Conservation (phyloP, 2,329 filamentous ascomycete species). For the Camillea tinctor region DNA sequence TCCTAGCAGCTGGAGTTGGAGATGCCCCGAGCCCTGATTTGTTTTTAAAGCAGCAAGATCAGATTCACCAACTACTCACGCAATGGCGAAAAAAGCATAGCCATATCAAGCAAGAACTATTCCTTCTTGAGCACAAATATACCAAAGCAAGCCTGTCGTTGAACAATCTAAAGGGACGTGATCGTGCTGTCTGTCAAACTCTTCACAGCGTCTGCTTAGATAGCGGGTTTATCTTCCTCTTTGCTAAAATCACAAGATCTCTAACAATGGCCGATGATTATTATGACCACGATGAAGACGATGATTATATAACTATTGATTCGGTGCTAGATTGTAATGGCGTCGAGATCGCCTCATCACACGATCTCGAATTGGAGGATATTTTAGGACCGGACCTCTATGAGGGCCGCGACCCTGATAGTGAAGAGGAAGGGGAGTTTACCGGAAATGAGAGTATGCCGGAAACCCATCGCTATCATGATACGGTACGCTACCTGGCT, state of each 20-base stretch:
- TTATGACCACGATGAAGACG: neutral
- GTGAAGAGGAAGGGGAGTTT: slow-evolving; percentile 13
- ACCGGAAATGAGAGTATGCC: slow-evolving; percentile 18
- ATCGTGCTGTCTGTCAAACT: slow-evolving; percentile 15
- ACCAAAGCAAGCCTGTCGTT: slow-evolving; percentile 20
- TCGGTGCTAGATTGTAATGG: neutral
- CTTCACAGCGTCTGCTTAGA: slow-evolving; percentile 13
- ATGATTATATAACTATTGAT: neutral
- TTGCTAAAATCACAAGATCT: slow-evolving; percentile 20
- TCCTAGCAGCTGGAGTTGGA: slow-evolving; percentile 24
- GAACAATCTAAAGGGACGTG: slow-evolving; percentile 24
- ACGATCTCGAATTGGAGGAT: neutral
- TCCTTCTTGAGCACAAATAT: slow-evolving; percentile 25
- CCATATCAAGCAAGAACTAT: slow-evolving; percentile 7
- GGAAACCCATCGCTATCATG: slow-evolving; percentile 13
- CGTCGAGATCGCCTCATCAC: neutral
- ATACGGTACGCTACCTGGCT: slow-evolving; percentile 14
- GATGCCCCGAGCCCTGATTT: slow-evolving; percentile 10
- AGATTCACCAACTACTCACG: slow-evolving; percentile 12
- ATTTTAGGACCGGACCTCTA: slow-evolving; percentile 5
- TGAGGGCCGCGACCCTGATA: slow-evolving; percentile 5
- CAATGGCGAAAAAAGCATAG: slow-evolving; percentile 5
- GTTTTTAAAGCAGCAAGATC: slow-evolving; percentile 10
- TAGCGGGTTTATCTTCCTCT: slow-evolving; percentile 14
- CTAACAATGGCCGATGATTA: no score